Conservation (phyloP, 768 basidiomycete genomes). For the Tephrocybe sp. region DNA sequence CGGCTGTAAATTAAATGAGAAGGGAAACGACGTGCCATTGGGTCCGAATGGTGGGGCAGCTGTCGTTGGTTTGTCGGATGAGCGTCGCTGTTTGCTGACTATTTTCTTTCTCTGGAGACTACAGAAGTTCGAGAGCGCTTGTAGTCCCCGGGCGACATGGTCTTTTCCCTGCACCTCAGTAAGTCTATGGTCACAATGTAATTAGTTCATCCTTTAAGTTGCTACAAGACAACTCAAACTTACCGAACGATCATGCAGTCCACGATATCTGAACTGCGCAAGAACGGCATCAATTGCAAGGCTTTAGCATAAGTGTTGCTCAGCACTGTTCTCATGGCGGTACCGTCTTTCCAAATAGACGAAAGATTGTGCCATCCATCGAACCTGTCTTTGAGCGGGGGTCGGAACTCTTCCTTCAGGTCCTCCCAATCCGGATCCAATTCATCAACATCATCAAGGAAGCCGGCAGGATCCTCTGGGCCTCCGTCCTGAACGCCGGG, state of each 20-base stretch:
- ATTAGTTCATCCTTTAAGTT: not conserved
- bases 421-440: conserved; percentile 60
- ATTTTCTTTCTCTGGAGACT: conserved; percentile 47
- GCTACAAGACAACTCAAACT: conserved; percentile 16
- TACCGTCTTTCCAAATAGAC: conserved; percentile 36
- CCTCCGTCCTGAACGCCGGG: conserved; percentile 29
- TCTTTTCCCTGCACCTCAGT: conserved; percentile 54
- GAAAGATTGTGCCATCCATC: conserved; percentile 54
- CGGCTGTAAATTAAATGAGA: conserved; percentile 4
- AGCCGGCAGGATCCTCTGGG: conserved; percentile 51
- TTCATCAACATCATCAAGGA: conserved; percentile 53
- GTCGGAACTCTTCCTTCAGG: conserved; percentile 59
- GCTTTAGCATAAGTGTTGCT: conserved; percentile 43
- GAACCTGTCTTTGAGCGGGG: conserved; percentile 55
- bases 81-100: conserved; percentile 21
- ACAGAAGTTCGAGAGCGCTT: conserved; percentile 46
- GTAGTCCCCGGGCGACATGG: conserved; percentile 52
- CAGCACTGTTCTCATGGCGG: conserved; percentile 23
- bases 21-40: not conserved
- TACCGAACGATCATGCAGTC: conserved; percentile 58
- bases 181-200: conserved; percentile 30
- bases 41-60: not conserved
- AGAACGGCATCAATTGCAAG: conserved; percentile 56
- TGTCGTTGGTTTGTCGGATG: conserved; percentile 16
- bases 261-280: conserved; percentile 49